Base-by-base conservation (phyloP, 2,329 filamentous ascomycete species). In the Monosporascus sp. region DNA sequence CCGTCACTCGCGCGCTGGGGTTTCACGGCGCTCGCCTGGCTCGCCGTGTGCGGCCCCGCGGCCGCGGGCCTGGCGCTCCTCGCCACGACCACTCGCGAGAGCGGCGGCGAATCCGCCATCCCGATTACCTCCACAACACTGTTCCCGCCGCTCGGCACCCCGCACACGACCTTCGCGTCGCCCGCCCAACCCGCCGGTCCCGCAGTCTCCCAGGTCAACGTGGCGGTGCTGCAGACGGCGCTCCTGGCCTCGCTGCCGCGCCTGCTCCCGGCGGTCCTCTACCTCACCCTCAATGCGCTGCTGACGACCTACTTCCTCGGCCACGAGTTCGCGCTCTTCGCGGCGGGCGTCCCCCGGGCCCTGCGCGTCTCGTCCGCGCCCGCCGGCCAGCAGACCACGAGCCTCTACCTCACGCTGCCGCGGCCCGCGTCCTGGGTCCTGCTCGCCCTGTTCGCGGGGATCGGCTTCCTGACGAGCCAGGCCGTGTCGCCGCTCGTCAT, bases 321-420 rank as follows among this genome's bases (percentile, higher is more conserved):
- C 2, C 74, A 78, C 65, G 79, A 82, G 62, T 68, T 77, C 46
- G 70, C 74, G 3, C 72, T 72, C 50, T 79, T 74, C 60, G 72
- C 73, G 3, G 52, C 69, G 1, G 57, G 51, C n/a, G 9, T 14
- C 49, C 66, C 61, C n/a, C 64, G 59, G 5, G 59, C 66, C 40
- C 69, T 82, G 26, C 75, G 79, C 35, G 72, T 81, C 35, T 76
- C 74, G 1, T 69, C 71, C 14, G 61, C 66, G 46, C 71, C 76
- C 0, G 63, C 67, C 38, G 78, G 78, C 49, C 60, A 62, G 37
- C 79, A 82, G 65, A 72, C 65, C 0, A 72, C 74, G 1, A 77
- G 74, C 7, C 68, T 80, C 0, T 78, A 74, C 61, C 70, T 81
- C 15, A 80, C 79, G 0, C 68, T 81, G 1, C 79, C 79, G 1